Conservation (phyloP, 495 filamentous ascomycete genomes). For the Podospora comata region DNA sequence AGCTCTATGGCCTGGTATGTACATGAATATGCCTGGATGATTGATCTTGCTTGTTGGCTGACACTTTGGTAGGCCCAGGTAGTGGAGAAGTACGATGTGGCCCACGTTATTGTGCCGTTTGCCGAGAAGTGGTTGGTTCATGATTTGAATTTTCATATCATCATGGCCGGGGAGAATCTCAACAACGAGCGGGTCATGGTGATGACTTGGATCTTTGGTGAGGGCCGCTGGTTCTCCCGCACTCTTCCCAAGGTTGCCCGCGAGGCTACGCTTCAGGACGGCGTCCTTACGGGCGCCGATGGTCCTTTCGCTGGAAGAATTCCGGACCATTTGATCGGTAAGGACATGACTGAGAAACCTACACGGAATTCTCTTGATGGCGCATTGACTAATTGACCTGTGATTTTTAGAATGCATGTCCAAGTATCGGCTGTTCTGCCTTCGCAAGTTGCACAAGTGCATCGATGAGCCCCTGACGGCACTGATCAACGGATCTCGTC, state of each 20-base stretch:
- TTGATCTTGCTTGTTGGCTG: neutral
- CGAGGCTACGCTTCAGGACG: constrained; percentile 16
- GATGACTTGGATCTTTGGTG: constrained; percentile 27
- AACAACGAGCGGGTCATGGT: constrained; percentile 25
- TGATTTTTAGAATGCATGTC: constrained; percentile 16
- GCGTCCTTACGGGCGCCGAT: constrained; percentile 14
- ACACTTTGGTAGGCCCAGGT: constrained; percentile 10
- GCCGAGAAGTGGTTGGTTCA: constrained; percentile 21
- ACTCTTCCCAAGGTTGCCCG: constrained; percentile 19
- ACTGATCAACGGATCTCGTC: constrained; percentile 10
- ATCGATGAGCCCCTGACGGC: constrained; percentile 8
- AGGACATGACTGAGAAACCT: neutral
- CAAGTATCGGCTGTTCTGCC: constrained; percentile 2
- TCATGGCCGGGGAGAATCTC: constrained; percentile 5
- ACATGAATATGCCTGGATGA: neutral
- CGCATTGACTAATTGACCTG: neutral
- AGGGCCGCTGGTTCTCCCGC: constrained; percentile 17
- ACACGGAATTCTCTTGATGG: neutral
- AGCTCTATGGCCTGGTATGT: constrained; percentile 19
- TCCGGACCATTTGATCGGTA: constrained; percentile 19
- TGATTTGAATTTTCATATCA: constrained; percentile 16
- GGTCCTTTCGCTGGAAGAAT: constrained; percentile 18
- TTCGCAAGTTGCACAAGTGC: constrained; percentile 8
- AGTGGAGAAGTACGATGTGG: constrained; percentile 22
- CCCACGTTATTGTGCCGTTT: constrained; percentile 21